Evolutionary conservation across 2,329 filamentous ascomycete species (phyloP).

Genomic region (Aspergillus jensenii): DNA sequence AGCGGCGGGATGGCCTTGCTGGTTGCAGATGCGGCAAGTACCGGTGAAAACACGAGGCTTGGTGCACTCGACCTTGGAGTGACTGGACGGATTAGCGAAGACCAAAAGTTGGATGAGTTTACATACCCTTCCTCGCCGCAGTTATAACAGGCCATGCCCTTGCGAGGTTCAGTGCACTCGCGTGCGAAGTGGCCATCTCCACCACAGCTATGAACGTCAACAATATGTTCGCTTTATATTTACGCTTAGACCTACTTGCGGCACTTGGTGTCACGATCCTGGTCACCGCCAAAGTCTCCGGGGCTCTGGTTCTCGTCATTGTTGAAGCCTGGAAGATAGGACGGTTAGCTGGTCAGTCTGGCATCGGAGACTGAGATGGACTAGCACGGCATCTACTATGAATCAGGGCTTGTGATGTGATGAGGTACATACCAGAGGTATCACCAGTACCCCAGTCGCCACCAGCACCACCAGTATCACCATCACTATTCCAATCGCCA

Average conservation of each 20-base stretch:
- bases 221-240: neutral
- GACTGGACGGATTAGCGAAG: slow-evolving; percentile 26
- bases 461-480: slow-evolving; percentile 4
- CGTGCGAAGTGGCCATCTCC: slow-evolving; percentile 38
- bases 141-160: slow-evolving; percentile 46
- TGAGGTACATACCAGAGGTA: neutral
- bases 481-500: neutral
- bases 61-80: slow-evolving; percentile 46
- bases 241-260: slow-evolving; percentile 33
- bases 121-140: slow-evolving; percentile 40
- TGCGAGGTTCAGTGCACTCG: slow-evolving; percentile 45
- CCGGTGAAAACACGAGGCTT: slow-evolving; percentile 50
- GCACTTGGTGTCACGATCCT: slow-evolving; percentile 27
- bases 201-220: slow-evolving; percentile 33
- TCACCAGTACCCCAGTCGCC: neutral
- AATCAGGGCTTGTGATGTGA: neutral
- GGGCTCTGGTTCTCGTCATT: slow-evolving; percentile 20
- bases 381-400: neutral
- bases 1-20: slow-evolving; percentile 46
- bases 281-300: slow-evolving; percentile 4
- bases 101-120: neutral
- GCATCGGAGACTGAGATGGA: neutral
- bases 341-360: neutral
- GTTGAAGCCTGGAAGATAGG: neutral
- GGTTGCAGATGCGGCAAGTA: slow-evolving; percentile 46